Conservation (phyloP, 78 protist genomes). For the Salpingoeca rosetta region DNA sequence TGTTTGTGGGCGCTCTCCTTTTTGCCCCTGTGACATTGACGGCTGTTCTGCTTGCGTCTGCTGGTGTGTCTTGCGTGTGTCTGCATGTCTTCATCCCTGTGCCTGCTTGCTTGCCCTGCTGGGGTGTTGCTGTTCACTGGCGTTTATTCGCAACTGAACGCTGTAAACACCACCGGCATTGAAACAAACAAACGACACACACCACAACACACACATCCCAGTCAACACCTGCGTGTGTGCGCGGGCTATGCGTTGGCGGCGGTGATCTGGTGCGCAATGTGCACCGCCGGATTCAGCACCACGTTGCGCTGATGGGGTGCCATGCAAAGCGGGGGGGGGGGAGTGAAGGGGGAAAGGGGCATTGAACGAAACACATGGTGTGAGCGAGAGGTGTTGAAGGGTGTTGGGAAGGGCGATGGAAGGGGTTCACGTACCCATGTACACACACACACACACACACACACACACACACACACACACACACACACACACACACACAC, state of each 20-base stretch:
- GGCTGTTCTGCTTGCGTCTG: neutral
- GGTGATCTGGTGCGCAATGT: neutral
- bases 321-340: neutral
- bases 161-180: too few relatives aligned
- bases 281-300: neutral
- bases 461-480: neutral
- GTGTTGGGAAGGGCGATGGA: neutral
- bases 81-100: neutral
- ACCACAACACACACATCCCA: too few relatives aligned
- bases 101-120: neutral
- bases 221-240: too few relatives aligned
- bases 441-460: neutral
- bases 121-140: too few relatives aligned
- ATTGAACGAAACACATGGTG: neutral
- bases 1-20: neutral
- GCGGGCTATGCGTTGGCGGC: neutral
- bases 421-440: neutral
- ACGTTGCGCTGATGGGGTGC: neutral
- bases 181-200: too few relatives aligned
- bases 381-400: neutral
- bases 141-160: too few relatives aligned
- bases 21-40: too few relatives aligned
- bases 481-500: neutral
- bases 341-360: neutral
- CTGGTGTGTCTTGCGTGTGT: neutral